Evolutionary conservation across 192 early-diverging fungal species (phyloP).

Genomic region (Linnemannia hyalina): DNA sequence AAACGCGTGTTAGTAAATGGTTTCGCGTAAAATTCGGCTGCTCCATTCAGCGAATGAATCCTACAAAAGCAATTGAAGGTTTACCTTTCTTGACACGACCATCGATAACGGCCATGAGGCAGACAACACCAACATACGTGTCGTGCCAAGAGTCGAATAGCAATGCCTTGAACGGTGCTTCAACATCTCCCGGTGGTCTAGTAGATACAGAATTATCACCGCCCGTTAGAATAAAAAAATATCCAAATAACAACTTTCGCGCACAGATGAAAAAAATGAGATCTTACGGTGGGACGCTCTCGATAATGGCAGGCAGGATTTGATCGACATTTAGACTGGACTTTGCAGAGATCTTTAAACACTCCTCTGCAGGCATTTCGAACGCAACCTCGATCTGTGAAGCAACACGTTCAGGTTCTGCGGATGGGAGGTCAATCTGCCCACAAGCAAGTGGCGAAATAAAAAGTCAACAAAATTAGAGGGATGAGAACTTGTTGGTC

Average conservation of each 20-base stretch:
- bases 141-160: conserved; percentile 99
- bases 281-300: conserved; percentile 76
- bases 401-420: conserved; percentile 82
- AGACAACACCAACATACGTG: conserved; percentile 97
- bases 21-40: not conserved
- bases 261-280: not conserved
- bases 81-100: conserved; percentile 81
- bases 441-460: not conserved
- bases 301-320: conserved; percentile 85
- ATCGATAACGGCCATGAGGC: conserved; percentile 90
- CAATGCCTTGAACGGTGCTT: conserved; percentile 85
- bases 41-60: not conserved
- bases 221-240: not conserved
- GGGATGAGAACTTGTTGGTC: not conserved
- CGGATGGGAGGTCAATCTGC: conserved; percentile 89
- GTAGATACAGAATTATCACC: not conserved
- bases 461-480: no score
- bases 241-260: not conserved
- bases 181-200: conserved; percentile 73
- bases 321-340: conserved; percentile 79
- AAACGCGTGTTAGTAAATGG: not conserved
- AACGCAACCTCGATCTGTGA: conserved; percentile 90
- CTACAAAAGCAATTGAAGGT: no score
- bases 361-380: conserved; percentile 77
- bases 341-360: conserved; percentile 87